A percentile compares a stretch with the other conserved stretches of the same genome.
Conservation (phyloP, 768 basidiomycete genomes). For the Amanita fuliginea region DNA sequence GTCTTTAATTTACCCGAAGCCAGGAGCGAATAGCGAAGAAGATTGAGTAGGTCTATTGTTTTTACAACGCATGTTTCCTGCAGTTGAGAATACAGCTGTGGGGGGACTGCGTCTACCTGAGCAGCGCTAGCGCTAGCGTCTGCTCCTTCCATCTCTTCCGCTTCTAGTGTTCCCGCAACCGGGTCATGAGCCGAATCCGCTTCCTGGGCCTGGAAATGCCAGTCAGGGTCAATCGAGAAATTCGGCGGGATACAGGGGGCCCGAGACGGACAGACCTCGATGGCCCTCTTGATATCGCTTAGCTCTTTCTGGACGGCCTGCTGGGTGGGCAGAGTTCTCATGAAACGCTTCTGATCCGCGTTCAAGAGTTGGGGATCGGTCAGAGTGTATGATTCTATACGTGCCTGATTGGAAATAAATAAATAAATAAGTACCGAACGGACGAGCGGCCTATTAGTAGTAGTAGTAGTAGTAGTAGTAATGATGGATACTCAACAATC, state of each 20-base stretch:
- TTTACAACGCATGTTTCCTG: conserved; percentile 34
- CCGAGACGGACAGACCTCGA: conserved; percentile 57
- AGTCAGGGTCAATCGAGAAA: neutral
- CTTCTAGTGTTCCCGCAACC: conserved; percentile 40
- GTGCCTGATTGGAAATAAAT: conserved; percentile 49
- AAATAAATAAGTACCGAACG: conserved; percentile 7
- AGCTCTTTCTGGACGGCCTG: conserved; percentile 77
- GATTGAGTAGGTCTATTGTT: conserved; percentile 41
- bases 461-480: no score
- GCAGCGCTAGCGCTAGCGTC: conserved; percentile 44
- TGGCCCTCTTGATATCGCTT: conserved; percentile 70
- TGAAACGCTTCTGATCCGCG: conserved; percentile 71
- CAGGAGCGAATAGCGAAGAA: conserved; percentile 44
- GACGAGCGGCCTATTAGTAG: neutral
- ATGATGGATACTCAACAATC: conserved; percentile 49
- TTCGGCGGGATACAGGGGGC: no score
- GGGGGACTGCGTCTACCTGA: conserved; percentile 32
- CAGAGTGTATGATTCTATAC: conserved; percentile 61
- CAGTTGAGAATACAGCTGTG: neutral
- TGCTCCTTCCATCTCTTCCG: conserved; percentile 42
- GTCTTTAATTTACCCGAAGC: conserved; percentile 30
- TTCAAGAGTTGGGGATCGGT: conserved; percentile 66
- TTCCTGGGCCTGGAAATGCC: conserved; percentile 42
- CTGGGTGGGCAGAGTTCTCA: conserved; percentile 64
- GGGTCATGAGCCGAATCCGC: conserved; percentile 48